Evolutionary conservation across 1,139 yeast genomes (phyloP), one percentile per base, ranked within the genome.

Genomic region (Suhomyces atakaporum): DNA sequence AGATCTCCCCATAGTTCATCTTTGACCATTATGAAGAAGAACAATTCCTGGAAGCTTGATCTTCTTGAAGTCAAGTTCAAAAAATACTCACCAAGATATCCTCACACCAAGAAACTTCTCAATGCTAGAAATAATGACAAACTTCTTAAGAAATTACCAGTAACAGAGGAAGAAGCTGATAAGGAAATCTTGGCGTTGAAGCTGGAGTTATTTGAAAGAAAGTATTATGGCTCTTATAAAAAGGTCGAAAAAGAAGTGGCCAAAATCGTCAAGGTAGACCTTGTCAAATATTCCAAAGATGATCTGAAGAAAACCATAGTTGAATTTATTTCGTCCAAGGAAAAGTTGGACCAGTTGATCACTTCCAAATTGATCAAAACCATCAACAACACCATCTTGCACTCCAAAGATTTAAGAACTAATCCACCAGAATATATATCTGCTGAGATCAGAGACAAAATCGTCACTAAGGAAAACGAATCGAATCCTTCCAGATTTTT

Each of bases 401-500:
- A 42, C 16, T 50, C 50, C 20, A 64, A 62, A 40, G 61, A 61
- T 12, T 45, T 53, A 27, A 61, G 54, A 40, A 38, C 37, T 1
- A 35, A 46, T 18, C 73, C 73, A 2, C 75, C 75, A 3, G 33
- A 38, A 2, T 72, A 61, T 35, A 54, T 72, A 10, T 46, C 62
- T 3, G 40, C 42, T 7, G 62, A 61, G 1, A 41, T 63, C 3
- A 34, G 53, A 16, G 37, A 26, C 1, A 55, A 56, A 6, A 41
- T 68, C 10, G 37, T 36, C 2, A 63, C 69, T 45, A 68, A 67
- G 43, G 19, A 56, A 6, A 40, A 56, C 32, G 35, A 50, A 2
- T 39, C 52, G 16, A 71, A 77, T 46, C 81, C 84, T 0, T 64
- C 74, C 25, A 54, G 61, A 20, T 77, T 79, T 56, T 77, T 75